phyloP scores from a whole-genome alignment of 768 basidiomycete genomes.

The Termitomyces bulborhizus region DNA sequence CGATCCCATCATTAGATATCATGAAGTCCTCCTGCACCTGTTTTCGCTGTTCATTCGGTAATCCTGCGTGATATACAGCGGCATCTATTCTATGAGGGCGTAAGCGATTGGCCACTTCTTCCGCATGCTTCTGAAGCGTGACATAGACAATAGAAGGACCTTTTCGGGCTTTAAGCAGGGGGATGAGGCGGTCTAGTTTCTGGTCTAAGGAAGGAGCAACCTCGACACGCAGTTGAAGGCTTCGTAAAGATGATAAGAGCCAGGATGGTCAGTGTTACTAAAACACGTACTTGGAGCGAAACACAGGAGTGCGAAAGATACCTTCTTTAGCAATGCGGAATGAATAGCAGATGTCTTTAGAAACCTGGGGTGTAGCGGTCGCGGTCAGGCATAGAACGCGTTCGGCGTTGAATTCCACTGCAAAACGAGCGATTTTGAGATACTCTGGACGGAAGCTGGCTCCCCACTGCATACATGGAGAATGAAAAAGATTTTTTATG shows the following conservation, averaged over 20 bases:
- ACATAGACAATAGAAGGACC: conserved; percentile 14
- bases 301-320: conserved; percentile 10
- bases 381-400: conserved; percentile 14
- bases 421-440: conserved; percentile 13
- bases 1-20: conserved; percentile 2
- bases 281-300: conserved; percentile 11
- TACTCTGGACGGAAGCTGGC: conserved; percentile 13
- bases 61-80: conserved; percentile 11
- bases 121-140: conserved; percentile 10
- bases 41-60: conserved; percentile 7
- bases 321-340: conserved; percentile 10
- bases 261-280: neutral
- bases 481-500: neutral
- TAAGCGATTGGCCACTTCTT: conserved; percentile 5
- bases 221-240: conserved; percentile 9
- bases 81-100: conserved; percentile 7
- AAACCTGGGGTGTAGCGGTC: conserved; percentile 9
- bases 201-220: conserved; percentile 5
- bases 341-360: conserved; percentile 6
- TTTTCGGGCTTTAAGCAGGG: conserved; percentile 4
- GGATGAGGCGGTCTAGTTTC: conserved; percentile 9
- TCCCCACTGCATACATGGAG: conserved; percentile 8
- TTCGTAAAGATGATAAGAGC: neutral
- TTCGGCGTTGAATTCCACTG: conserved; percentile 8
- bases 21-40: conserved; percentile 8